A percentile compares a stretch with the other conserved stretches of the same genome.
These are phyloP conservation scores for Pseudogymnoascus sp. DNA, from an alignment of 2,329 filamentous ascomycete species.

Conservation along the genomic window DNA sequence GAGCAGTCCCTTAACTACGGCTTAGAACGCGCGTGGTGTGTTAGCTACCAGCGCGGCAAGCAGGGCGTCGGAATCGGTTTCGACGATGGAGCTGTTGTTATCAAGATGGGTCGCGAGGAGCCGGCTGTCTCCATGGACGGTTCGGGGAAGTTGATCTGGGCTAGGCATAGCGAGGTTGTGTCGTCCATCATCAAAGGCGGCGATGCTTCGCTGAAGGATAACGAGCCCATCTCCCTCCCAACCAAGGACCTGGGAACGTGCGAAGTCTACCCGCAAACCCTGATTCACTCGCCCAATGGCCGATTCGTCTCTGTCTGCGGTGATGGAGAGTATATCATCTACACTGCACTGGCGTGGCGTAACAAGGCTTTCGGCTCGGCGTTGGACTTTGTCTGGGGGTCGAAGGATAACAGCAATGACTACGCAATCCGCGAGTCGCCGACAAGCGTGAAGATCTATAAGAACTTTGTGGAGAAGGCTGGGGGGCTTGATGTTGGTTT, in stretches of 20 bases:
- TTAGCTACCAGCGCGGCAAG: slow-evolving; percentile 88
- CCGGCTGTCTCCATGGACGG: slow-evolving; percentile 96
- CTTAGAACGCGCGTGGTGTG: slow-evolving; percentile 94
- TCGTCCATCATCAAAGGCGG: slow-evolving; percentile 92
- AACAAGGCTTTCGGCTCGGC: slow-evolving; percentile 97
- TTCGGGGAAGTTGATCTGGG: slow-evolving; percentile 94
- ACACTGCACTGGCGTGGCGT: slow-evolving; percentile 90
- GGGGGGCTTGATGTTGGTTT: slow-evolving; percentile 91
- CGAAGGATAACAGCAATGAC: slow-evolving; percentile 96
- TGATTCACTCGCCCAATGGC: slow-evolving; percentile 93
- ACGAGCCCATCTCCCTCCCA: slow-evolving; percentile 73
- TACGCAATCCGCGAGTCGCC: slow-evolving; percentile 93
- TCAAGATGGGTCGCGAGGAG: slow-evolving; percentile 95
- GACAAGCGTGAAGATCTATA: slow-evolving; percentile 93
- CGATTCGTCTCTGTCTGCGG: slow-evolving; percentile 84
- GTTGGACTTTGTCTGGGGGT: slow-evolving; percentile 93
- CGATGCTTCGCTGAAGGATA: slow-evolving; percentile 79
- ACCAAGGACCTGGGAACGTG: slow-evolving; percentile 94
- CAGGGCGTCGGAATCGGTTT: slow-evolving; percentile 94
- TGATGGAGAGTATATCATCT: slow-evolving; percentile 98
- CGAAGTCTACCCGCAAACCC: slow-evolving; percentile 91
- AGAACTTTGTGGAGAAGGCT: slow-evolving; percentile 90
- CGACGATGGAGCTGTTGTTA: slow-evolving; percentile 93
- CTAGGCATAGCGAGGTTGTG: slow-evolving; percentile 88
- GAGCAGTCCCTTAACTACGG: slow-evolving; percentile 96